phyloP scores from a whole-genome alignment of 192 early-diverging fungal genomes.

The Coemansia reversa region DNA sequence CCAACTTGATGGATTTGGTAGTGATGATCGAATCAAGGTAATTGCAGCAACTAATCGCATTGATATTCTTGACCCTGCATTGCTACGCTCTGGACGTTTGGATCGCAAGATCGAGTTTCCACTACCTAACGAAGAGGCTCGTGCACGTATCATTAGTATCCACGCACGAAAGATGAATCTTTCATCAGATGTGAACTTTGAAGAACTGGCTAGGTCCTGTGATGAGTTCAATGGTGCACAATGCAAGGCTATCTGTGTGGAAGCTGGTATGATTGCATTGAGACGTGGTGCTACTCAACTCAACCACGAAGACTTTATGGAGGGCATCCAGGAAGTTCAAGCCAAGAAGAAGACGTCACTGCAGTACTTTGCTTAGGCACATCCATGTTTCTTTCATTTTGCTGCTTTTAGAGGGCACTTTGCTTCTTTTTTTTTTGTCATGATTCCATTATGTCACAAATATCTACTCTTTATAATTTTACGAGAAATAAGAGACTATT shows the following conservation, averaged over 20 bases:
- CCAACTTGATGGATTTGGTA: conserved; percentile 96
- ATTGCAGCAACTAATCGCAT: conserved; percentile 99
- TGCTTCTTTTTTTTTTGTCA: background rate
- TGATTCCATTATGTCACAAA: background rate
- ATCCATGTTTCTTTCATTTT: background rate
- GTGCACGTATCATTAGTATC: conserved; percentile 94
- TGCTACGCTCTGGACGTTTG: conserved; percentile 83
- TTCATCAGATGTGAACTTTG: conserved; percentile 91
- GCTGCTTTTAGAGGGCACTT: conserved; percentile 3
- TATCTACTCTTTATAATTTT: conserved; percentile 1
- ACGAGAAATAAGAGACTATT: background rate
- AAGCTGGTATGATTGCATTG: conserved; percentile 98
- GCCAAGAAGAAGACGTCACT: conserved; percentile 98
- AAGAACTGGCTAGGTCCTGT: conserved; percentile 90
- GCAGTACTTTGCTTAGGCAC: conserved; percentile 77
- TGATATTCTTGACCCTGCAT: conserved; percentile 87
- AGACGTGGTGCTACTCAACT: conserved; percentile 84
- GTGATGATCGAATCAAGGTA: conserved; percentile 96
- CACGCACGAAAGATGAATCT: conserved; percentile 99
- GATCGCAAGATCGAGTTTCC: conserved; percentile 96
- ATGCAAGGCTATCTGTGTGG: conserved; percentile 98
- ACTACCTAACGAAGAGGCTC: conserved; percentile 86
- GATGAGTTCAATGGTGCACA: conserved; percentile 99
- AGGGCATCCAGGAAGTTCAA: conserved; percentile 96
- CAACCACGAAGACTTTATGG: conserved; percentile 97